These are phyloP conservation scores for Epichloe sp. DNA, from an alignment of 2,329 filamentous ascomycete genomes.

Conservation along the genomic window DNA sequence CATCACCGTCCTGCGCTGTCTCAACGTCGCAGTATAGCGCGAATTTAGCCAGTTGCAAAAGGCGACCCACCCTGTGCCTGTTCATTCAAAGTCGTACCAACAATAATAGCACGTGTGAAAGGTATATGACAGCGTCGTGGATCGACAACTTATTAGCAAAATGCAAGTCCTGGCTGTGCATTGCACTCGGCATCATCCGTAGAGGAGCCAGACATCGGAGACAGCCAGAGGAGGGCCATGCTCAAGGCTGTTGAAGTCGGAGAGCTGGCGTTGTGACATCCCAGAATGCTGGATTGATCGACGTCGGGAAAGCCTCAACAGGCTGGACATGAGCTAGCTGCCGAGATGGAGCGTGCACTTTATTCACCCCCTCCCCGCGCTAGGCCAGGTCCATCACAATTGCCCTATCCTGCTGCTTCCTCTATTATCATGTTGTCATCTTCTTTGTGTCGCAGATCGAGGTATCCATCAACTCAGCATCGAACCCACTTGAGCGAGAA, in stretches of 20 bases:
- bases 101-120: background rate
- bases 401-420: background rate
- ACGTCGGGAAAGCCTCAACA: constrained; percentile 3
- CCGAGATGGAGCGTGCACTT: background rate
- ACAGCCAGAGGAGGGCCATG: background rate
- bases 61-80: too few species aligned
- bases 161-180: background rate
- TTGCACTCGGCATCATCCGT: constrained; percentile 2
- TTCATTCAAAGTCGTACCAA: background rate
- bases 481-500: background rate
- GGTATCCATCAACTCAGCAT: too few species aligned
- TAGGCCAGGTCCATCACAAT: background rate
- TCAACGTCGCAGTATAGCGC: too few species aligned
- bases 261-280: background rate
- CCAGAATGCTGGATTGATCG: constrained; percentile 8
- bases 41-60: too few species aligned
- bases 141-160: background rate
- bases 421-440: too few species aligned
- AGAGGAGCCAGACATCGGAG: background rate
- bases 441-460: too few species aligned
- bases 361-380: background rate
- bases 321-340: constrained; percentile 1
- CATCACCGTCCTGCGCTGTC: too few species aligned
- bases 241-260: background rate
- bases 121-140: background rate